Base-by-base conservation (phyloP, 148 eudicot genomes). In the Amaranthus hypochondriacus region DNA sequence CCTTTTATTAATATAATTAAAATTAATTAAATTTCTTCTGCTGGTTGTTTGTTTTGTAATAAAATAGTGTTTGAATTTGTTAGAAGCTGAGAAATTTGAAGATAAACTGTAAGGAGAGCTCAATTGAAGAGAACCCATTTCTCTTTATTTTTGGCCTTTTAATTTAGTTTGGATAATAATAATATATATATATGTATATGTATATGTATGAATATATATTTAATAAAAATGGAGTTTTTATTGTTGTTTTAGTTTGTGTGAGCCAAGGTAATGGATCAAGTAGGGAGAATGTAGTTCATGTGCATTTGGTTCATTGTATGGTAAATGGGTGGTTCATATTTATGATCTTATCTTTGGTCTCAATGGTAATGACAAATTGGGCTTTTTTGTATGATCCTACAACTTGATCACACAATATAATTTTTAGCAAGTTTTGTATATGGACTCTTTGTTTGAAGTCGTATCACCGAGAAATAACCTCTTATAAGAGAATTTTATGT, bases 251-350 rank as follows among this genome's bases (percentile, higher is more conserved):
- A 7, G 46, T 18, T 76, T 64, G n/a, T 8, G 68, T 53, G 71
- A 63, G 70, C 54, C 39, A 54, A n/a, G 18, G 44, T 44, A 12
- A 59, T 14, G 18, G 18, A 18, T 18, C 18, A 5, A 57, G 21
- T 66, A 13, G 21, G 7, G 28, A 0, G 9, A 18, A 10, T 42
- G 13, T 50, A 3, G 7, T 10, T 7, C 51, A 7, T 44, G 5
- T 54, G 47, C 3, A 13, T 69, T 49, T 62, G 49, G 21, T 39
- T 11, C 7, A 64, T 70, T 8, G 56, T 53, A 44, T 47, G 64
- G 13, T 61, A n/a, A 8, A 47, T 83, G 79, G 78, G 90, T 87
- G 88, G 90, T 53, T 81, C 82, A 70, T 56, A 81, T 83, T 64
- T 28, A 28, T 28, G 71, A 77, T 76, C 89, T 86, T 84, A 84